Evolutionary conservation across 371 early-diverging fungal species (phyloP), one percentile per base, ranked within the genome.

Genomic region (Lichtheimia ornata): DNA sequence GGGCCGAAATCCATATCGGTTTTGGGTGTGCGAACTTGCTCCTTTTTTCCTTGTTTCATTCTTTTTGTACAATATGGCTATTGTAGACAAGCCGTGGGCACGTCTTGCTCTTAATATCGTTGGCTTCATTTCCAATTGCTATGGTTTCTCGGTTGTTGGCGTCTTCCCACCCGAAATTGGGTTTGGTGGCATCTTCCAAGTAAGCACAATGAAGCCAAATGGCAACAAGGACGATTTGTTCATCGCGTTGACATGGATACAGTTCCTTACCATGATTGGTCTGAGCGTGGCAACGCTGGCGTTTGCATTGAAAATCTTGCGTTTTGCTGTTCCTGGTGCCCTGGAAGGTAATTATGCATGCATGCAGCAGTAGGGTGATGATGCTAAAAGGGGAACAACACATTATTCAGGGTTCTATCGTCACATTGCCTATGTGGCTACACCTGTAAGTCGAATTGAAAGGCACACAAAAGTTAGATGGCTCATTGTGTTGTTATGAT

Each of bases 211-310:
- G 47, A 47, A 47, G 47, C n/a, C 14, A 47, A 5, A 47, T 17
- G 47, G 5, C 0, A 5, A 1, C 0, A 47, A 47, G 17, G 9
- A 45, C 18, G 14, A 5, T 47, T n/a, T 1, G 44, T 44, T 20
- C n/a, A 30, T 28, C 25, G 22, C 30, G 35, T 35, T 15, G 15
- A 11, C 50, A 58, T 25, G 25, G 14, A 15, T 43, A 15, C 27
- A 64, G 64, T 64, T 64, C 30, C 50, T 67, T 51, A 69, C 70
- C 56, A 69, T 69, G 18, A 50, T 69, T 14, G 70, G 65, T 24
- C 40, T 69, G 40, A 63, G 63, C 4, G 47, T 62, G 5, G 65
- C 70, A n/a, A 69, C 70, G 0, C 0, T 63, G 5, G 54, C 70
- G 0, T 65, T 65, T 55, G 42, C 57, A 14, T 28, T 69, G 4